Conservation (phyloP, 164 flowering plant species). For the Cinnamomum chago region DNA sequence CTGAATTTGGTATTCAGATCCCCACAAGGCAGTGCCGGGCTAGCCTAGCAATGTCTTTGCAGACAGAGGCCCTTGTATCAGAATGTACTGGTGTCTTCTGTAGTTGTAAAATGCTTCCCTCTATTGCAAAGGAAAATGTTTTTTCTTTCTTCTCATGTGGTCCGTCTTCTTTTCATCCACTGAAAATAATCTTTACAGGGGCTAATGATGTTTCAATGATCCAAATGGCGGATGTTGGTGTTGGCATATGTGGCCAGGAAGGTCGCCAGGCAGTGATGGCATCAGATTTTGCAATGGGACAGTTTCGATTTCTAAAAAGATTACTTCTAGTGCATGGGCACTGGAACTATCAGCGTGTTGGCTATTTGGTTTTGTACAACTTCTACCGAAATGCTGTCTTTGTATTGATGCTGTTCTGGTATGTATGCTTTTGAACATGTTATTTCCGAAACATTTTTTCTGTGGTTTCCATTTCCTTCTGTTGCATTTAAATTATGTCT, state of each 20-base stretch:
- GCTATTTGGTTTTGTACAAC: slow-evolving; percentile 81
- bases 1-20: background rate
- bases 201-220: slow-evolving; percentile 99
- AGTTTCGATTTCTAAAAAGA: slow-evolving; percentile 77
- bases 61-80: background rate
- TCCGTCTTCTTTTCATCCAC: background rate
- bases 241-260: slow-evolving; percentile 94
- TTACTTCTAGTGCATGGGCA: slow-evolving; percentile 90
- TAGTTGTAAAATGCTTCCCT: background rate
- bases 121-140: background rate
- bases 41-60: background rate
- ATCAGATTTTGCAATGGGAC: slow-evolving; percentile 98
- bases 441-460: background rate
- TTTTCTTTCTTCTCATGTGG: background rate
- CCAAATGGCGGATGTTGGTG: slow-evolving; percentile 99
- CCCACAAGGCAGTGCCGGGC: background rate
- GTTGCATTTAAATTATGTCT: background rate
- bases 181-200: slow-evolving; percentile 35
- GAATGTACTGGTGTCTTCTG: background rate
- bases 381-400: slow-evolving; percentile 95
- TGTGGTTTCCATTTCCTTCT: background rate
- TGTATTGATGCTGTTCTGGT: slow-evolving; percentile 93
- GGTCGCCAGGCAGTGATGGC: slow-evolving; percentile 99
- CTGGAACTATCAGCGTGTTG: slow-evolving; percentile 91
- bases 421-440: slow-evolving; percentile 13